Base-by-base conservation (phyloP, 73 alveolate genomes). In the Breviolum minutum region DNA sequence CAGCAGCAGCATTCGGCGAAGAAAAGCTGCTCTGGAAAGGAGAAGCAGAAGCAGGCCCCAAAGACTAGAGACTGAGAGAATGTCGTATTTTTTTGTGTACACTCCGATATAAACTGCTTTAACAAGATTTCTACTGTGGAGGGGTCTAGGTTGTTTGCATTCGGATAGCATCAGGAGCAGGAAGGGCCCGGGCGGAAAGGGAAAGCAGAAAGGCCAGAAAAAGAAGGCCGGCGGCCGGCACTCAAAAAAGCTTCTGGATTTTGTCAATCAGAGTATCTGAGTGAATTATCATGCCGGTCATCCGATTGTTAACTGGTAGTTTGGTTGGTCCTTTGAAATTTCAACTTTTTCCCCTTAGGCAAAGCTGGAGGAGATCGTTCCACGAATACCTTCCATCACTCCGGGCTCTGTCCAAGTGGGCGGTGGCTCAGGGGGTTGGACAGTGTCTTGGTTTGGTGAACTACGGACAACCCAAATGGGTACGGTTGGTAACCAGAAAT, bases 401-500 rank as follows among this genome's bases (percentile, higher is more conserved):
- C 98, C 98, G 89, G 98, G 98, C 66, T 32, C 90, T 68, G 98
- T 92, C 54, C 98, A 92, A 92, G 90, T 74, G 40, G 98, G 98
- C n/a, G 87, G 98, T 32, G 98, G 98, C 73, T 92, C 98, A 10
- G 98, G 98, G 8, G 98, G 98, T 24, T 92, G 98, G 98, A 92
- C 98, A 60, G 98, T 22, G 62, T 26, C 89, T 19, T 30, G 92
- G 61, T 17, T 19, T 30, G 92, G 61, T 17, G 27, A 1, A 63
- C 63, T n/a, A 68, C 54, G 0, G 54, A 40, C 54, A 40, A 2
- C 54, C 54, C 54, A 40, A 40, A 40, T 3, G 54, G 54, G 54
- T 40, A 40, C 54, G 0, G 54, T 40, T 40, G 54, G 54, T 40
- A 40, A 40, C 54, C 54, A 40, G 5, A 40, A 40, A 3, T 3